Percentiles rank a stretch among this genome's conserved stretches.
Evolutionary conservation across 169 alveolate genomes (phyloP).

Genomic region (Plasmodium gonderi): DNA sequence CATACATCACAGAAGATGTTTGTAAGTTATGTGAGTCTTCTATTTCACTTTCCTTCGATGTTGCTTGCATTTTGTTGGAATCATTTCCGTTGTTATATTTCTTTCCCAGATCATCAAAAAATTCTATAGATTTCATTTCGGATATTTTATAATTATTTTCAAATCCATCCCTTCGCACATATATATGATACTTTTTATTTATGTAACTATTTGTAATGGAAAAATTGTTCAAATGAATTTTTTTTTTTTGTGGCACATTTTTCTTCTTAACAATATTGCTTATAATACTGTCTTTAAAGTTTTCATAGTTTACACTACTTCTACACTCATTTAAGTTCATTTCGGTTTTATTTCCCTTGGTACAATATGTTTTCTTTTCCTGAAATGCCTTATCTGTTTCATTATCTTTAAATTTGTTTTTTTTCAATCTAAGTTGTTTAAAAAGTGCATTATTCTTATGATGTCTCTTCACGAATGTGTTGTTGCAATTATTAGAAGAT

Average conservation of each 20-base stretch:
- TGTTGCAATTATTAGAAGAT: background rate
- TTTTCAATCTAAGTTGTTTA: background rate
- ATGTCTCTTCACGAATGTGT: background rate
- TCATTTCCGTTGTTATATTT: background rate
- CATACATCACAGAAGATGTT: slow-evolving; percentile 9
- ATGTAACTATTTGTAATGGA: slow-evolving; percentile 37
- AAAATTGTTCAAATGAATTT: background rate
- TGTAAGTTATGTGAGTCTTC: background rate
- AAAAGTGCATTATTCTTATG: background rate
- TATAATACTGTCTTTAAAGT: background rate
- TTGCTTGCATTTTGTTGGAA: background rate
- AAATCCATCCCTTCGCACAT: background rate
- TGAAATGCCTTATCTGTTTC: background rate
- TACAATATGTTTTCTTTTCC: background rate
- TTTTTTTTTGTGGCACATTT: background rate
- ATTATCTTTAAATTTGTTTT: background rate
- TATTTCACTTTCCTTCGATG: background rate
- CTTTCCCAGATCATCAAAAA: slow-evolving; percentile 13
- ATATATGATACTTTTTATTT: slow-evolving; percentile 51
- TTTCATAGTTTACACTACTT: background rate
- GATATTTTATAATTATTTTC: slow-evolving; percentile 9
- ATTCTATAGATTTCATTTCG: slow-evolving; percentile 34
- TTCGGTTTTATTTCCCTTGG: background rate
- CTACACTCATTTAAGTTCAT: background rate
- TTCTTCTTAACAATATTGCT: background rate